phyloP scores from a whole-genome alignment of 169 alveolate species.

The Theileria annulata region DNA sequence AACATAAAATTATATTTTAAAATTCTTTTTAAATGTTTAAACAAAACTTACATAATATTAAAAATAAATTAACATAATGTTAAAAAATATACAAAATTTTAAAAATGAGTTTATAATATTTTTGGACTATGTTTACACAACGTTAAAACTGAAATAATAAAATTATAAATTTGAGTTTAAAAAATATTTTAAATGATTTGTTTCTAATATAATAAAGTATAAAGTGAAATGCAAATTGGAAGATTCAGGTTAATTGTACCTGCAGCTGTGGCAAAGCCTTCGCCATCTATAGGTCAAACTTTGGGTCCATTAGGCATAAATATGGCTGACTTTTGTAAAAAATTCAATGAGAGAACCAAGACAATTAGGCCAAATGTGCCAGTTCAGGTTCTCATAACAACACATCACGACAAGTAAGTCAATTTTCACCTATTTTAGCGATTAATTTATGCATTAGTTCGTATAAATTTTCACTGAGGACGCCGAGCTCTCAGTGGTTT shows the following conservation, averaged over 20 bases:
- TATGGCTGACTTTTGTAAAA: slow-evolving; percentile 88
- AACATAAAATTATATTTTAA: too few species aligned
- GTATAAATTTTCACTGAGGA: slow-evolving; percentile 80
- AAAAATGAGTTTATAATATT: neutral
- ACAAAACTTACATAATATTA: neutral
- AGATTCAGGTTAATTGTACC: slow-evolving; percentile 70
- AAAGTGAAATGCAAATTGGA: slow-evolving; percentile 31
- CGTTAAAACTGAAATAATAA: too few species aligned
- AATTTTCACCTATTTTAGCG: slow-evolving; percentile 9
- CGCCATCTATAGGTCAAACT: slow-evolving; percentile 89
- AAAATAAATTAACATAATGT: neutral
- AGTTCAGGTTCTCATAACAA: slow-evolving; percentile 80
- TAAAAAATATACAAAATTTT: neutral
- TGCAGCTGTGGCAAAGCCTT: slow-evolving; percentile 90
- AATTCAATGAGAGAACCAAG: slow-evolving; percentile 85
- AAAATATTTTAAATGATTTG: neutral
- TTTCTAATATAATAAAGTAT: neutral
- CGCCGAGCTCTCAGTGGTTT: slow-evolving; percentile 88
- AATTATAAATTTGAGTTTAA: too few species aligned
- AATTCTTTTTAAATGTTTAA: too few species aligned
- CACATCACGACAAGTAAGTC: slow-evolving; percentile 76
- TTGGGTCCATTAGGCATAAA: slow-evolving; percentile 89
- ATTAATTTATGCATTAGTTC: slow-evolving; percentile 52
- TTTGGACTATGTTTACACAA: neutral
- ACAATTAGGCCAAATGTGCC: slow-evolving; percentile 83